Conservation (phyloP, 1,284 basidiomycete genomes). For the Leccinum fuscescens region DNA sequence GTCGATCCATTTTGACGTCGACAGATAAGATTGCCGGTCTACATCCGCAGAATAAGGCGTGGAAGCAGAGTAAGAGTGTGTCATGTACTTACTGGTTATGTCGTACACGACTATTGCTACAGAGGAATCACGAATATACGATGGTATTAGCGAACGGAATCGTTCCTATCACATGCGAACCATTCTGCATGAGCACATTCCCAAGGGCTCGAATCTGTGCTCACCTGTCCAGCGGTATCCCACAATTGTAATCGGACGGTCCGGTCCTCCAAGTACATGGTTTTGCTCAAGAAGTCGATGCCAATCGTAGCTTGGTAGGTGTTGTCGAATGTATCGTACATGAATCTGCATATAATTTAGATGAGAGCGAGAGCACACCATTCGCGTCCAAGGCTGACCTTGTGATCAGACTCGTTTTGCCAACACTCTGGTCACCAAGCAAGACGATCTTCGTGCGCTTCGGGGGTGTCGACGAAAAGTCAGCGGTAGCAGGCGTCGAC, state of each 20-base stretch:
- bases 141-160: slow-evolving; percentile 96
- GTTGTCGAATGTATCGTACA: slow-evolving; percentile 99
- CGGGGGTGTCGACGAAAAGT: slow-evolving; percentile 82
- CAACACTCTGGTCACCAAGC: slow-evolving; percentile 90
- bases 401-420: slow-evolving; percentile 97
- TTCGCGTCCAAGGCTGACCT: slow-evolving; percentile 50
- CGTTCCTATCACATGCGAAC: slow-evolving; percentile 68
- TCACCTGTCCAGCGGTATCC: slow-evolving; percentile 96
- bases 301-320: slow-evolving; percentile 99
- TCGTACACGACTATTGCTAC: slow-evolving; percentile 99
- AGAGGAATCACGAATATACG: slow-evolving; percentile 98
- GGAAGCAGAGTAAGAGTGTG: background rate
- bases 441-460: slow-evolving; percentile 97
- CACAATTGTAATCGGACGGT: slow-evolving; percentile 97
- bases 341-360: slow-evolving; percentile 60
- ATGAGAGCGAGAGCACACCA: slow-evolving; percentile 3
- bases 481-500: slow-evolving; percentile 69
- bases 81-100: slow-evolving; percentile 80
- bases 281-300: slow-evolving; percentile 99
- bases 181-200: slow-evolving; percentile 7
- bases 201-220: slow-evolving; percentile 21
- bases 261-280: slow-evolving; percentile 98
- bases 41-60: slow-evolving; percentile 6
- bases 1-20: slow-evolving; percentile 99
- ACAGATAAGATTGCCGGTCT: slow-evolving; percentile 96